Conservation (phyloP, 2,329 filamentous ascomycete genomes). For the Parasarocladium wereldwijsianum region DNA sequence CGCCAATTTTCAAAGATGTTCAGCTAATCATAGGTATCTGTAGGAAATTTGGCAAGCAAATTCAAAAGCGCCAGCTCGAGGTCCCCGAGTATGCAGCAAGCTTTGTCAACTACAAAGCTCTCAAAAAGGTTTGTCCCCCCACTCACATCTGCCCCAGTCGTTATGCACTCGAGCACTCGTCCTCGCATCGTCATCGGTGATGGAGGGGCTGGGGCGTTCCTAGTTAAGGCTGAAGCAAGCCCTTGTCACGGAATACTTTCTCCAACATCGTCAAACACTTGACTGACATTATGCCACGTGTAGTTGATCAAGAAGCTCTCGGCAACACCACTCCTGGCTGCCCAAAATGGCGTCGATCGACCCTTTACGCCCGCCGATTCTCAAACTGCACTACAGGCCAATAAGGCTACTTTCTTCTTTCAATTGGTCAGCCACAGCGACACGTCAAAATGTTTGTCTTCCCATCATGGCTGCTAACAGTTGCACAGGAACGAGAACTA, state of each 20-base stretch:
- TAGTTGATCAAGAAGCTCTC: conserved; percentile 98
- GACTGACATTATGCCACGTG: conserved; percentile 16
- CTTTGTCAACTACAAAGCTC: conserved; percentile 97
- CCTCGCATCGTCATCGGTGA: too few species aligned
- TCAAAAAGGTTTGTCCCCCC: conserved; percentile 68
- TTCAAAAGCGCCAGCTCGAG: conserved; percentile 97
- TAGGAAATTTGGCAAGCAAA: conserved; percentile 99
- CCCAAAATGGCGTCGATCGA: conserved; percentile 51
- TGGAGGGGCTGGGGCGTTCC: too few species aligned
- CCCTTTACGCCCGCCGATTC: conserved; percentile 45
- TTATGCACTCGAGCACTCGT: too few species aligned
- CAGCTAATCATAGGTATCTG: too few species aligned
- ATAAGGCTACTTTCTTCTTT: conserved; percentile 98
- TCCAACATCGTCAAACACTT: too few species aligned
- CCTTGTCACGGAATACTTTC: too few species aligned
- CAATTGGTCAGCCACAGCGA: conserved; percentile 53
- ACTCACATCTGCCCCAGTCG: background rate
- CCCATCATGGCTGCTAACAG: conserved; percentile 21
- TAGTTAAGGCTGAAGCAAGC: too few species aligned
- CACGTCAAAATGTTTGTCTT: conserved; percentile 1
- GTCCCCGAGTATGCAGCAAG: conserved; percentile 98
- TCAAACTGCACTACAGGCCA: conserved; percentile 84
- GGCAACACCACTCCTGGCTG: conserved; percentile 69
- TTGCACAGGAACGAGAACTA: conserved; percentile 72
- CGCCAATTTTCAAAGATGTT: too few species aligned